These are phyloP conservation scores for Gaeumannomyces tritici DNA, from an alignment of 2,329 filamentous ascomycete species.

Conservation along the genomic window DNA sequence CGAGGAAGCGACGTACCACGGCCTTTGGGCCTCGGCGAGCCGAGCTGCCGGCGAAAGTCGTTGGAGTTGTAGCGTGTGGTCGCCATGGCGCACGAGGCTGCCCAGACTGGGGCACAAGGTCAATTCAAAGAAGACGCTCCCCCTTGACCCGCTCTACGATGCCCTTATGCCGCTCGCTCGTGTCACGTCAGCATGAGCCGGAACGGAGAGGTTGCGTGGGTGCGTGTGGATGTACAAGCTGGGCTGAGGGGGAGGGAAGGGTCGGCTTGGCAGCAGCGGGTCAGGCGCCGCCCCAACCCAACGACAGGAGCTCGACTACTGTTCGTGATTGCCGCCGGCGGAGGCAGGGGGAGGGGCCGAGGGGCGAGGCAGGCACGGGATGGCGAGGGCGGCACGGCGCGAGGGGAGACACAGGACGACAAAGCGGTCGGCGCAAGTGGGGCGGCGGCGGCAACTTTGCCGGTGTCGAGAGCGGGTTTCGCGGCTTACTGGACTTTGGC, in stretches of 20 bases:
- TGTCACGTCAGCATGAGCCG: background rate
- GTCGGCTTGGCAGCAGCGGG: constrained; percentile 4
- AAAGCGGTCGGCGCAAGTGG: too few relatives aligned
- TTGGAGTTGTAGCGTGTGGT: constrained; percentile 33
- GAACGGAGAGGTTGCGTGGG: background rate
- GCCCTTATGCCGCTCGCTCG: constrained; percentile 17
- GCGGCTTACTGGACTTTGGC: constrained; percentile 30
- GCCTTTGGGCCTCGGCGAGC: constrained; percentile 47
- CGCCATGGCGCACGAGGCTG: constrained; percentile 23
- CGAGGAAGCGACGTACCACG: constrained; percentile 17
- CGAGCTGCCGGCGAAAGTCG: constrained; percentile 42
- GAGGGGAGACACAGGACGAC: too few relatives aligned
- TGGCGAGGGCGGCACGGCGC: too few relatives aligned
- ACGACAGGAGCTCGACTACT: too few relatives aligned
- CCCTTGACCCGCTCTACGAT: constrained; percentile 31
- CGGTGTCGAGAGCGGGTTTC: background rate
- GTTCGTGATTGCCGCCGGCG: too few relatives aligned
- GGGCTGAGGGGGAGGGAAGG: constrained; percentile 6
- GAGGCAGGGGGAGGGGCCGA: too few relatives aligned
- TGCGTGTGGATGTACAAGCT: constrained; percentile 7
- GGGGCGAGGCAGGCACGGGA: too few relatives aligned
- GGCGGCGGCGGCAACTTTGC: too few relatives aligned
- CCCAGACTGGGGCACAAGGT: background rate
- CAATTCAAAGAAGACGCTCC: constrained; percentile 15
- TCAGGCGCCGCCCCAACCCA: background rate